phyloP scores from a whole-genome alignment of 169 alveolate genomes.

The Plasmodium cynomolgi region DNA sequence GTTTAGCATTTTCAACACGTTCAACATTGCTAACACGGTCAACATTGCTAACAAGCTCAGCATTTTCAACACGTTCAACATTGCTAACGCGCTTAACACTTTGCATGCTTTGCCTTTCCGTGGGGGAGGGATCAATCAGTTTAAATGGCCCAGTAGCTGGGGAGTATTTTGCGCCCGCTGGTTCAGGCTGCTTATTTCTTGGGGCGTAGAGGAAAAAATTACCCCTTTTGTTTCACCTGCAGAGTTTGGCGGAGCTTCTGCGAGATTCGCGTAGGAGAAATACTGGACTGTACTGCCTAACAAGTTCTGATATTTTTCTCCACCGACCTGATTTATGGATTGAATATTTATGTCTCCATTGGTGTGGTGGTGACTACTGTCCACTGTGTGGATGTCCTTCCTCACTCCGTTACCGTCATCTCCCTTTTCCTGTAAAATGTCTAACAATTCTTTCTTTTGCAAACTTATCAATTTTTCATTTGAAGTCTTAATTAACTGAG shows the following conservation, averaged over 20 bases:
- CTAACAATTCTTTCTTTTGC: slow-evolving; percentile 47
- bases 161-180: slow-evolving; percentile 7
- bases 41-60: too few relatives aligned
- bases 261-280: not conserved
- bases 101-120: not conserved
- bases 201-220: slow-evolving; percentile 15
- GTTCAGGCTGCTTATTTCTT: slow-evolving; percentile 3
- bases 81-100: not conserved
- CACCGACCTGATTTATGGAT: slow-evolving; percentile 2
- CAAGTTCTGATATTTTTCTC: not conserved
- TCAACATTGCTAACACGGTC: not conserved
- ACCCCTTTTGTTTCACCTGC: not conserved
- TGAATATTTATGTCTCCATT: not conserved
- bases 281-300: not conserved
- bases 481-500: slow-evolving; percentile 27
- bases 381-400: not conserved
- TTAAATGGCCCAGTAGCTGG: slow-evolving; percentile 15
- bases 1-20: too few relatives aligned
- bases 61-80: not conserved
- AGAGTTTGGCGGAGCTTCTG: not conserved
- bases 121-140: slow-evolving; percentile 70
- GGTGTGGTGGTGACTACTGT: not conserved
- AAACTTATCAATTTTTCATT: slow-evolving; percentile 38
- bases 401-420: not conserved
- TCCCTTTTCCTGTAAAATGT: slow-evolving; percentile 34